Base-by-base conservation (phyloP, 306 rosid species). In the Vigna trinervia region DNA sequence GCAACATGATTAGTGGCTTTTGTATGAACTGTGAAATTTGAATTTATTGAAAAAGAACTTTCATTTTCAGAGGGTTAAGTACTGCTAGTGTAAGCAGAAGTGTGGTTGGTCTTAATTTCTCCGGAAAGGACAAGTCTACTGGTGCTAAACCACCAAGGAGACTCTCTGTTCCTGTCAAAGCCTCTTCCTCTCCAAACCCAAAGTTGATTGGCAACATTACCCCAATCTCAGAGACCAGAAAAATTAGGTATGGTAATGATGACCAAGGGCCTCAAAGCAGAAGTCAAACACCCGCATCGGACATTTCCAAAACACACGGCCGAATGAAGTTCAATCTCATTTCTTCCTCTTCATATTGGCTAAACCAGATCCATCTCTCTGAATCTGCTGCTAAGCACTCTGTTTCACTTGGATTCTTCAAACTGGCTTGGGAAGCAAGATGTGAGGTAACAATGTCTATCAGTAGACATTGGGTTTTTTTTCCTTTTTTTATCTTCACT, bases 391-490 rank as follows among this genome's bases (percentile, higher is more conserved):
- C 76, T 45, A 92, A 89, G 74, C 99, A 95, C 86, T 77, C 84
- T 6, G 48, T 95, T 84, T 92, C 99, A 17, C 92, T 95, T 59
- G 99, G 97, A 32, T 88, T 95, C 73, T 95, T 95, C 86, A 95
- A 89, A 79, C 81, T 95, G 28, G 97, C 99, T 26, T 78, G 88
- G 78, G 97, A 92, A 78, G 93, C 97, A 61, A 90, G 92, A 52
- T 89, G 96, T 74, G 95, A 92, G 97, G 99, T 95, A 62, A 87
- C 28, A 32, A 45, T 11, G 38, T 23, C 23, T 5, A 66, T 19
- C 54, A 39, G 9, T 36, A 17, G 61, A 8, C 17, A 56, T 4
- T 45, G 5, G 20, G 12, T 63, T 81, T 4, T 50, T 9, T 15
- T 22, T 22, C 17, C 46, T 4, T 2, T 26, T 26, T 30, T 30